Base-by-base conservation (phyloP, 768 basidiomycete species). In the Mycena indigotica region DNA sequence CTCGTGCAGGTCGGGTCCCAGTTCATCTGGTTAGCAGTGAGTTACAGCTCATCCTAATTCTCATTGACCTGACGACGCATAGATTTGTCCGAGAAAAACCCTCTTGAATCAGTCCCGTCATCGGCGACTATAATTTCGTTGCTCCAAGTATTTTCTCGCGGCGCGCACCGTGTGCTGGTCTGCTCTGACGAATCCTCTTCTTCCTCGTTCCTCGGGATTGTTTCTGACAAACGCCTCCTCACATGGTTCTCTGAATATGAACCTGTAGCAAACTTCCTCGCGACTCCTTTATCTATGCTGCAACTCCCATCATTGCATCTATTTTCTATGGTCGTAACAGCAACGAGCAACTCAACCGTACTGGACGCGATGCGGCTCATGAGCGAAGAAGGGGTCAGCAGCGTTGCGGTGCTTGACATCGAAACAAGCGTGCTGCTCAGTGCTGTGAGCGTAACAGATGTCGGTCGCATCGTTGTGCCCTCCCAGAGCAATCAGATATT, bases 1-100 rank as follows among this genome's bases (percentile, higher is more conserved):
- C 91, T 2, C 83, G 82, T 61, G 81, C 86, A 30, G 91, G 90
- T 39, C 78, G 77, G 50, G 91, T 92, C 26, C 83, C 90, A 12
- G 87, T 90, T 23, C 77, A 80, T 39, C 84, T 92, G 50, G 88
- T 92, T 52, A 88, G 88, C 78, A 88, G 91, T 93, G 65, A 64
- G 88, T 71, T 23, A 13, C 13, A 10, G 46, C 4, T n/a, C 39
- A 28, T 38, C n/a, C 15, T 29, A 8, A 35, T 15, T n/a, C 26
- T 6, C 48, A n/a, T 19, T n/a, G 6, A 24, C 2, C 29, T 25
- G 23, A 44, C 4, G 46, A 17, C 51, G 59, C 45, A 28, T 48
- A 93, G 91, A 93, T 70, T 76, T 93, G 29, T 93, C 91, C 13
- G 88, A 91, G 71, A 93, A 93, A 77, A 93, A 93, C 59, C 86